These are phyloP conservation scores for Didymella pinodella DNA, from an alignment of 2,329 filamentous ascomycete species.

Conservation along the genomic window DNA sequence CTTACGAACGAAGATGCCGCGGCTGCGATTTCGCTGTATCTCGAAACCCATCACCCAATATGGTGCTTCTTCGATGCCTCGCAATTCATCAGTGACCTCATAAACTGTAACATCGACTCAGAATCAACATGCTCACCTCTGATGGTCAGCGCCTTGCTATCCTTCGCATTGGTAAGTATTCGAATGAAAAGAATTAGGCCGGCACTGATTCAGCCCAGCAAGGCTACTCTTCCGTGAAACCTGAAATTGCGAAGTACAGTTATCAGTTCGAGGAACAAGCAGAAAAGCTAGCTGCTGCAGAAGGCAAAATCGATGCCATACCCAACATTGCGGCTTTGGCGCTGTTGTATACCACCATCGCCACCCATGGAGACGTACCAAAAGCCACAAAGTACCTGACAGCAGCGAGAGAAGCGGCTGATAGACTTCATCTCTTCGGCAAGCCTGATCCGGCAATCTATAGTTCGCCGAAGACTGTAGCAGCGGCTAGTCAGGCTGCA, in stretches of 20 bases:
- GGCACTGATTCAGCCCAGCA: slow-evolving; percentile 7
- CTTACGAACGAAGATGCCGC: slow-evolving; percentile 19
- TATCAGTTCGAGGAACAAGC: slow-evolving; percentile 22
- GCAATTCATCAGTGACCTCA: slow-evolving; percentile 19
- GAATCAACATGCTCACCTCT: slow-evolving; percentile 20
- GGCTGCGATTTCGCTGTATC: slow-evolving; percentile 21
- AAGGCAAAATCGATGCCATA: slow-evolving; percentile 8
- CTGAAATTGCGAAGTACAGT: slow-evolving; percentile 12
- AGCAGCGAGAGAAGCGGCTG: slow-evolving; percentile 15
- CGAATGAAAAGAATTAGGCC: neutral
- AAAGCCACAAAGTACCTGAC: slow-evolving; percentile 16
- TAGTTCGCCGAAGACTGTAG: slow-evolving; percentile 9
- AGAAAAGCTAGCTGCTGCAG: slow-evolving; percentile 20
- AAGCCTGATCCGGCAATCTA: slow-evolving; percentile 11
- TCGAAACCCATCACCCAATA: slow-evolving; percentile 23
- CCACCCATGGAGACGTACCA: slow-evolving; percentile 19
- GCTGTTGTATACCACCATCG: slow-evolving; percentile 19
- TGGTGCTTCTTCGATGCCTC: slow-evolving; percentile 25
- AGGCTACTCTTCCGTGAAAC: slow-evolving; percentile 19
- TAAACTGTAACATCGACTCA: slow-evolving; percentile 14
- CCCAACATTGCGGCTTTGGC: slow-evolving; percentile 18
- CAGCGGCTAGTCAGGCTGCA: slow-evolving; percentile 19
- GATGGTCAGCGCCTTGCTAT: slow-evolving; percentile 19
- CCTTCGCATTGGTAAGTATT: slow-evolving; percentile 20
- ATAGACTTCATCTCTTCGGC: slow-evolving; percentile 20